These are phyloP conservation scores for Ambrosiella cleistominuta DNA, from an alignment of 2,329 filamentous ascomycete genomes.

Conservation along the genomic window DNA sequence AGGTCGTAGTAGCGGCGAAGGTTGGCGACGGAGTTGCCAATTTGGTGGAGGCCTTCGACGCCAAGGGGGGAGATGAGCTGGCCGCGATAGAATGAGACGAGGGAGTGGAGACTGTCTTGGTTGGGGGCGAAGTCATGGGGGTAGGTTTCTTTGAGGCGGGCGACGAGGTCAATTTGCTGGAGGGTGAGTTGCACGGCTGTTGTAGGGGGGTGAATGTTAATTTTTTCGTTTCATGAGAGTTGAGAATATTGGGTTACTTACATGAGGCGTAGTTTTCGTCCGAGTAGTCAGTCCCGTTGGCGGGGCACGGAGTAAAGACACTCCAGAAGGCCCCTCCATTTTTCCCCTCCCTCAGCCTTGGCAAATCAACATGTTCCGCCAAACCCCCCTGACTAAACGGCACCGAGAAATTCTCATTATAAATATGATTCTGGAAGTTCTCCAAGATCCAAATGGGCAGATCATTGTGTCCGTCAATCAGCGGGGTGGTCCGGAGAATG, in stretches of 20 bases:
- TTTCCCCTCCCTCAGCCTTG: slow-evolving; percentile 50
- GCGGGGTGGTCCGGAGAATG: slow-evolving; percentile 11
- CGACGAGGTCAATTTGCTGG: slow-evolving; percentile 58
- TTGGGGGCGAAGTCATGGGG: slow-evolving; percentile 52
- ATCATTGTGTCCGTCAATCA: slow-evolving; percentile 74
- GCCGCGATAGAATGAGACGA: slow-evolving; percentile 39
- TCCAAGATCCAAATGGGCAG: slow-evolving; percentile 55
- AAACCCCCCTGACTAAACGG: slow-evolving; percentile 57
- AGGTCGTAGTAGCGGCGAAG: slow-evolving; percentile 59
- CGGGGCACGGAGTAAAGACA: slow-evolving; percentile 63
- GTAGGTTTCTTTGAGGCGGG: slow-evolving; percentile 44
- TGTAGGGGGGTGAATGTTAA: slow-evolving; percentile 10
- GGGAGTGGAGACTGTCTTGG: slow-evolving; percentile 41
- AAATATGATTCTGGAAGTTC: slow-evolving; percentile 59
- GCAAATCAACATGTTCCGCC: slow-evolving; percentile 57
- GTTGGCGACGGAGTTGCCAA: slow-evolving; percentile 65
- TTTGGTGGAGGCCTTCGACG: slow-evolving; percentile 82
- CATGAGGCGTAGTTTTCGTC: slow-evolving; percentile 52
- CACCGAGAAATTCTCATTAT: slow-evolving; percentile 53
- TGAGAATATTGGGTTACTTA: slow-evolving; percentile 21
- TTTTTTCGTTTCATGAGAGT: not conserved
- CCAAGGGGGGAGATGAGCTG: slow-evolving; percentile 62
- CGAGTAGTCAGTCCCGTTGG: slow-evolving; percentile 54
- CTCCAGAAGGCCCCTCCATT: slow-evolving; percentile 89
- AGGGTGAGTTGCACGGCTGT: slow-evolving; percentile 50